Evolutionary conservation across 768 basidiomycete genomes (phyloP), one percentile per base, ranked within the genome.

Genomic region (Lyophyllum shimeji): DNA sequence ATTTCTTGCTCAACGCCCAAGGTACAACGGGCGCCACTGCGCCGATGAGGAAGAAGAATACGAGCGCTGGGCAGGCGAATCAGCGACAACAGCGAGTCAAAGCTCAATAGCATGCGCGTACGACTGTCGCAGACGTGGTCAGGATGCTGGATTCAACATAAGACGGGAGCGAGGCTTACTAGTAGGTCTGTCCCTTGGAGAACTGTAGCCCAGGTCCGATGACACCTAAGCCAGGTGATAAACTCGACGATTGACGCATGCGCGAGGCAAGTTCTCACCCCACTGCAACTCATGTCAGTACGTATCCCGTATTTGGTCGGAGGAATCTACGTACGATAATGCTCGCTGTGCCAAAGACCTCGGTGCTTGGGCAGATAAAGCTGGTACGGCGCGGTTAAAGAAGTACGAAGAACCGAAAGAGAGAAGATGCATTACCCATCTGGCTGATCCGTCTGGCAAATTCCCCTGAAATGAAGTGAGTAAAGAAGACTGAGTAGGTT

Each of bases 11-110:
- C 53, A 87, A 61, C 34, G 34, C 34, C 34, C 34, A 37, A 11
- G 34, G 34, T 6, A 37, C 8, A 40, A 84, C 50, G 0, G 90
- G 90, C 15, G 80, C 74, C 7, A 82, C 39, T 3, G 86, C 79
- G 17, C 90, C 91, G 31, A 85, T 66, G 39, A 89, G 67, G 77
- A 93, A 92, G 72, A 89, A 90, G 60, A 82, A 83, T 6, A 84
- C 64, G 7, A 90, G 75, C 1, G 76, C 84, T 79, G 27, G 1
- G 50, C 34, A 31, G 37, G n/a, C 20, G 39, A n/a, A 15, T 18
- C 13, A 37, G 15, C 3, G 15, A 12, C 34, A 37, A 37, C 5
- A 13, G 12, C 34, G 34, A 37, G 7, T 37, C 15, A 37, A 37
- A 13, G 37, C 29, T 29, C 9, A 9, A 9, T 24, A 17, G 18